Base-by-base conservation (phyloP, 2,329 filamentous ascomycete species). In the Elsinoe necatrix region DNA sequence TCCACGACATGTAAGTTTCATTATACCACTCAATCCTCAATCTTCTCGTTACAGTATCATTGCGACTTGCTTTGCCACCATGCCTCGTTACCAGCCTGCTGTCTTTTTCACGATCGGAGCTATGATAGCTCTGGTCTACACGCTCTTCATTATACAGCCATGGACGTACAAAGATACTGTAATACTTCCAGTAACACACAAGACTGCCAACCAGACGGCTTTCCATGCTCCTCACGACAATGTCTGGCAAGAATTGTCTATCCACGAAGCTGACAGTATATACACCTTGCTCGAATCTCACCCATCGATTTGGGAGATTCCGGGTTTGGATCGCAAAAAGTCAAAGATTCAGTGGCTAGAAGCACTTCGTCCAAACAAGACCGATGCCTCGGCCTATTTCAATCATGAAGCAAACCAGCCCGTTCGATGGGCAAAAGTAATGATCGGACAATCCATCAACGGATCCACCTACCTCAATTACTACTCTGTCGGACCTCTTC, bases 401-500 rank as follows among this genome's bases (percentile, higher is more conserved):
- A 72, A 77, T 27, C 67, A 67, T 2, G 60, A 65, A 14, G 69
- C 63, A 1, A 55, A 67, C 0, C 60, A 64, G 1, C 76, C 76
- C 1, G 58, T 63, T 3, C 67, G 73, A 34, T 78, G 73, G 63
- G 76, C 76, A 2, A 74, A 74, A 51, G 73, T 73, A 1, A 61
- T 72, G 2, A 61, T 78, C n/a, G 67, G 72, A 57, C 67, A 73
- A 62, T 67, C 70, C 6, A 66, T 74, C 1, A 67, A 70, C 6
- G 67, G 69, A 27, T 60, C 71, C 7, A 66, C 75, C 0, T 69
- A 69, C 57, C 65, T 68, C 48, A 66, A 70, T 45, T 71, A 80
- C 57, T 74, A 78, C 59, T 64, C 75, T 45, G 73, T 80, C 14
- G 78, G 79, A 1, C 78, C 78, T 14, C 62, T 80, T 21, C 77